Percentiles rank a stretch among this genome's conserved stretches.
Evolutionary conservation across 1,284 basidiomycete species (phyloP).

Genomic region (Trametes pubescens): DNA sequence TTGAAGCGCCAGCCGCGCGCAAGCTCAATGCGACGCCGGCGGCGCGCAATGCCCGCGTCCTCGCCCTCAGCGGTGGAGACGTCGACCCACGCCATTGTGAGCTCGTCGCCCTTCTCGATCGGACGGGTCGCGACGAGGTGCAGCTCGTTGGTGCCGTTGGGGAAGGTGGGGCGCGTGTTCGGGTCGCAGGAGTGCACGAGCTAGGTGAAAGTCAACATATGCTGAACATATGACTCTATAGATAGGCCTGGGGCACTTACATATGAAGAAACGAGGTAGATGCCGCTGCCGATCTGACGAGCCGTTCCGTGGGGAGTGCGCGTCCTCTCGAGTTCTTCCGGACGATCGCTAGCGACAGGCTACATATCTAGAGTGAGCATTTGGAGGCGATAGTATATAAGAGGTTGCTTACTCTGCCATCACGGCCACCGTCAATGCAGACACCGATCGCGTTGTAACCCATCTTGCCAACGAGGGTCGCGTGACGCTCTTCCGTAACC

Average conservation of each 20-base stretch:
- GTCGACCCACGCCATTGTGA: slow-evolving; percentile 80
- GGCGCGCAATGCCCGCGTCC: slow-evolving; percentile 59
- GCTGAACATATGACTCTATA: not conserved
- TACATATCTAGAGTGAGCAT: slow-evolving; percentile 35
- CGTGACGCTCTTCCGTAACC: slow-evolving; percentile 68
- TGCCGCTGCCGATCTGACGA: slow-evolving; percentile 74
- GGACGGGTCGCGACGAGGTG: slow-evolving; percentile 69
- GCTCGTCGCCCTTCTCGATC: slow-evolving; percentile 75
- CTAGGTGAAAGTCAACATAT: slow-evolving; percentile 39
- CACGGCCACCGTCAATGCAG: slow-evolving; percentile 66
- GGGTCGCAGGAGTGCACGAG: slow-evolving; percentile 78
- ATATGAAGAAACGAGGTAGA: slow-evolving; percentile 81
- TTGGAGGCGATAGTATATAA: not conserved
- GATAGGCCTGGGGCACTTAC: slow-evolving; percentile 46
- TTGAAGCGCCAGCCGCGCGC: slow-evolving; percentile 84
- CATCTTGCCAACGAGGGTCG: slow-evolving; percentile 72
- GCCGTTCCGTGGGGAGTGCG: slow-evolving; percentile 77
- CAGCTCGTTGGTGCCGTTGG: slow-evolving; percentile 66
- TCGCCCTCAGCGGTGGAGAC: slow-evolving; percentile 63
- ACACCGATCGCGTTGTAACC: slow-evolving; percentile 80
- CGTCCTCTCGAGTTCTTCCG: slow-evolving; percentile 75
- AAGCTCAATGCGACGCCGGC: slow-evolving; percentile 73
- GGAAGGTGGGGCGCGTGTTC: slow-evolving; percentile 67
- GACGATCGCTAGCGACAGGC: slow-evolving; percentile 58
- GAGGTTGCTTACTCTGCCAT: slow-evolving; percentile 63